Base-by-base conservation (phyloP, 2,329 filamentous ascomycete species). In the Dactylonectria macrodidyma region DNA sequence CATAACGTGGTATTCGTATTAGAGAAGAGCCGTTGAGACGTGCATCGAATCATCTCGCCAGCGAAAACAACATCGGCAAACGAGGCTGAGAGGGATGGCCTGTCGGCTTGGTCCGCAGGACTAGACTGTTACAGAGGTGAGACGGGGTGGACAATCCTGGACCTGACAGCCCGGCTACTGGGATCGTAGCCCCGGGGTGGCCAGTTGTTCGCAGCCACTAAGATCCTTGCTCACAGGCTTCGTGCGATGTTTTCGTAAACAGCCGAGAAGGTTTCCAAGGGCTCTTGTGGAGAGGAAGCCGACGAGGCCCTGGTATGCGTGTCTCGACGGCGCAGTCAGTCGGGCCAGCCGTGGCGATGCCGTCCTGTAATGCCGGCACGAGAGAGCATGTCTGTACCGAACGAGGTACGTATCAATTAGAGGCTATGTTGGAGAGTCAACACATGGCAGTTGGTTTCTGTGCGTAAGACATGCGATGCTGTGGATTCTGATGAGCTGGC, bases 61-160 rank as follows among this genome's bases (percentile, higher is more conserved):
- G 51, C 22, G 26, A 16, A 34, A 22, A 55, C 8, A 26, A n/a
- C 22, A 26, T 19, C 55, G 55, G 38, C 36, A 46, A 34, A 22
- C 16, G n/a, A 61, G 22, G 41, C 36, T 38, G 30, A 55, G 48
- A 33, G 11, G 51, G 56, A 30, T 30, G 26, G 62, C 44, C 14
- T 26, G 51, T 50, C 19, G 54, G 36, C 22, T 19, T 54, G 55
- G 41, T 55, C 44, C 48, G 50, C 22, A 57, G 55, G 46, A 22
- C 61, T 41, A 58, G 61, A 58, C 55, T 65, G 62, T 59, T 65
- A 59, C 48, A 59, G 48, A 59, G 22, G 50, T 60, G 62, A 38
- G 56, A 59, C 48, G 26, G 56, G 33, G 10, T 50, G 24, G 9
- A 33, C 30, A 44, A 54, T 30, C 56, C 62, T 56, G 48, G 56